Evolutionary conservation across 2,329 filamentous ascomycete genomes (phyloP), one percentile per base, ranked within the genome.

Genomic region (Erysiphe pulchra): DNA sequence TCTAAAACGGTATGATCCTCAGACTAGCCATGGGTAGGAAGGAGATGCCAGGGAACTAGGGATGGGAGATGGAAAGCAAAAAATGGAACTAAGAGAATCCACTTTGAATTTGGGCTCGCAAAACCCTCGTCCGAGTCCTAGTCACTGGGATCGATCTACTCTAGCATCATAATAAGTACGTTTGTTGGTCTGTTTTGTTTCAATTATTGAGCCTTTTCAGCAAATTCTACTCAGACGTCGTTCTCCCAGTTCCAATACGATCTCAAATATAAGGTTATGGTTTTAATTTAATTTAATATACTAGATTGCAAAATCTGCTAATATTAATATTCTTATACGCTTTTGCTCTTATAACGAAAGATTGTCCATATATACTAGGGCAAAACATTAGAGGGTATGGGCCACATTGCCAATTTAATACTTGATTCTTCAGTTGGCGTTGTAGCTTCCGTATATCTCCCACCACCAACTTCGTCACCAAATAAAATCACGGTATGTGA

Each of bases 361-460:
- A 3, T 34, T 34, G 32, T 24, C 20, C 6, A 4, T 2, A 34
- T 12, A 34, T 11, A 34, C 14, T 34, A 34, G 14, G 3, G 32
- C 11, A 34, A 34, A 34, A n/a, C n/a, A 34, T n/a, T 34, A n/a
- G 14, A n/a, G 14, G 32, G 14, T 59, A 76, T 76, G 72, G 70
- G 71, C 60, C 73, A 77, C 59, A 75, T 76, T 59, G 69, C 68
- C 57, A 68, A 63, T 54, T 74, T 71, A 57, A 65, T 76, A 61
- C 61, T 68, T 52, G 64, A 67, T 39, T 43, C 50, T 40, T 38
- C 47, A 36, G 51, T 46, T 44, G 51, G 41, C 44, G 46, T 60
- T 49, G 63, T 57, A 50, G 54, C 62, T 49, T 62, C 59, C 61
- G 53, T 65, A 68, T 67, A 68, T 71, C 65, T 63, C 64, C 52